phyloP scores from a whole-genome alignment of 2,329 filamentous ascomycete species.

The Verticillium tricorpus region DNA sequence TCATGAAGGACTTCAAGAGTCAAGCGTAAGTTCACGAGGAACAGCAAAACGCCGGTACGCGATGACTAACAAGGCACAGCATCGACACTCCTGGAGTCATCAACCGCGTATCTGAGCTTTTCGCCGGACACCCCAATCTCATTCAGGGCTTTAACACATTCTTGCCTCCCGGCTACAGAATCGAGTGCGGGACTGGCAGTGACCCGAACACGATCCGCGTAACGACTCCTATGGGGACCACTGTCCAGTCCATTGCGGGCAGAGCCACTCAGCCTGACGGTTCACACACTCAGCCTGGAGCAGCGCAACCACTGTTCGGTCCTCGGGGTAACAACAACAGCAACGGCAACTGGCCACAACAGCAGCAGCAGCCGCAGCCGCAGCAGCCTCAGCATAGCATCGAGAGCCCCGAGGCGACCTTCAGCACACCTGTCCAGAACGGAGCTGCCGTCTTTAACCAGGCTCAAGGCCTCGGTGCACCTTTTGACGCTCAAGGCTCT shows the following conservation, averaged over 20 bases:
- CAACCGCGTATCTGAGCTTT: slow-evolving; percentile 90
- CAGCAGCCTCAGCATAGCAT: slow-evolving; percentile 52
- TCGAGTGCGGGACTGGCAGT: slow-evolving; percentile 90
- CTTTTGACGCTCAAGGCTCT: slow-evolving; percentile 23
- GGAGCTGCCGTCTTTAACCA: slow-evolving; percentile 44
- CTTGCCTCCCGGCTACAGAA: slow-evolving; percentile 88
- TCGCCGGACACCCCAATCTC: slow-evolving; percentile 89
- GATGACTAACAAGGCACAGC: slow-evolving; percentile 35
- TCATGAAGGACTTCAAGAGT: slow-evolving; percentile 99
- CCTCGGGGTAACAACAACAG: slow-evolving; percentile 24
- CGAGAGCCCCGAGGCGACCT: slow-evolving; percentile 59
- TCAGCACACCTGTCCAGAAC: slow-evolving; percentile 52
- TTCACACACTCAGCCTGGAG: slow-evolving; percentile 26
- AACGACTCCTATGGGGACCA: slow-evolving; percentile 96
- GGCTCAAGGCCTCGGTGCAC: slow-evolving; percentile 15
- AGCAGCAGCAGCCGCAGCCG: slow-evolving; percentile 31
- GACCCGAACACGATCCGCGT: slow-evolving; percentile 96
- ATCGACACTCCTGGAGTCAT: slow-evolving; percentile 98
- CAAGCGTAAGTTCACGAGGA: slow-evolving; percentile 65
- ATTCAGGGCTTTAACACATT: slow-evolving; percentile 99
- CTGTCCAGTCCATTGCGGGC: slow-evolving; percentile 76
- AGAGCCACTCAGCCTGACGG: slow-evolving; percentile 43
- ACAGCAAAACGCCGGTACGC: background rate
- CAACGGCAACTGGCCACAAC: slow-evolving; percentile 49
- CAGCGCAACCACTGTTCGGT: slow-evolving; percentile 40